Percentiles rank a stretch among this genome's conserved stretches.
Evolutionary conservation across 805 yeast genomes (phyloP).

Genomic region (Nadsonia fulvescens): DNA sequence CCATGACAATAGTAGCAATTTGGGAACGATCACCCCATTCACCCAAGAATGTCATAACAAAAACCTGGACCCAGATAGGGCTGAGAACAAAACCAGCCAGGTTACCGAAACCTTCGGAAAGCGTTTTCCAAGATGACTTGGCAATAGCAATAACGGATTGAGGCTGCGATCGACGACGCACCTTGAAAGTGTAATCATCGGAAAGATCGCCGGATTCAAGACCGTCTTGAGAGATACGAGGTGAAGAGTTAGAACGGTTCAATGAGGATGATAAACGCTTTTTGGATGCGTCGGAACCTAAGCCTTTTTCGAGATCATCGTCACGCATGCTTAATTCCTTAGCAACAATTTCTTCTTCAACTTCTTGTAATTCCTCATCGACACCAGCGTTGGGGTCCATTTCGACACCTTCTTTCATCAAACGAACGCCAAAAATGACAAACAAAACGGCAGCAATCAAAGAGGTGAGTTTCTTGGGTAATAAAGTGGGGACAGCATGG

Average conservation of each 20-base stretch:
- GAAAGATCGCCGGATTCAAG: constrained; percentile 17
- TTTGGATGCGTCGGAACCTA: constrained; percentile 6
- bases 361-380: constrained; percentile 91
- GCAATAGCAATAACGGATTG: constrained; percentile 3
- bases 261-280: constrained; percentile 2
- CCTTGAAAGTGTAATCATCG: constrained; percentile 4
- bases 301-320: constrained; percentile 45
- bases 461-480: constrained; percentile 67
- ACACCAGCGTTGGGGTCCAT: constrained; percentile 72
- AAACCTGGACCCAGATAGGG: constrained; percentile 87
- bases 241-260: constrained; percentile 11
- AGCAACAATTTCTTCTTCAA: constrained; percentile 76
- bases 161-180: constrained; percentile 4
- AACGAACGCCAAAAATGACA: constrained; percentile 61
- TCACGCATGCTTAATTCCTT: constrained; percentile 33
- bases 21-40: constrained; percentile 99
- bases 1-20: constrained; percentile 95
- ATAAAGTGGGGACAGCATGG: constrained; percentile 68
- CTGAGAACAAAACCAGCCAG: constrained; percentile 51
- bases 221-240: constrained; percentile 16
- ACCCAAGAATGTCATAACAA: constrained; percentile 88
- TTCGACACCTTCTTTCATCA: constrained; percentile 61
- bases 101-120: constrained; percentile 27
- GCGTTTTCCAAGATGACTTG: constrained; percentile 9
- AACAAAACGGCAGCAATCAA: constrained; percentile 68